phyloP scores from a whole-genome alignment of 352 stramenopile species.

The Halophytophthora polymorphica region DNA sequence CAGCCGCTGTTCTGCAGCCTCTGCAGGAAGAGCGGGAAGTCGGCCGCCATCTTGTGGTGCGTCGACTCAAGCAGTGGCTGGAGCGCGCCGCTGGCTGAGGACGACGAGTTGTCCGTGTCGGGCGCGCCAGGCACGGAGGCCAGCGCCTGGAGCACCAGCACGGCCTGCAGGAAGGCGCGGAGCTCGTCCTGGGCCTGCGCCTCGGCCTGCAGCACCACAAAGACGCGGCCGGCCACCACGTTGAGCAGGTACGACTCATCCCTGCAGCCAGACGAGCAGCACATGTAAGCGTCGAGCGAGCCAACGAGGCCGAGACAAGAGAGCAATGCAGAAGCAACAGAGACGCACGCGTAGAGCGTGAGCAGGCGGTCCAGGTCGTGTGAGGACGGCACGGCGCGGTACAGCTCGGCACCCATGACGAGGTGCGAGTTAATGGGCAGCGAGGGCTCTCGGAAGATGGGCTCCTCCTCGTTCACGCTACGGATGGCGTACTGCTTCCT shows the following conservation, averaged over 20 bases:
- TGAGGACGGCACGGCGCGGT: constrained; percentile 28
- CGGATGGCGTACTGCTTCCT: constrained; percentile 43
- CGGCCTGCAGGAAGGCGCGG: constrained; percentile 69
- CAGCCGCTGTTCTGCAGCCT: constrained; percentile 57
- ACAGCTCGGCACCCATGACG: constrained; percentile 61
- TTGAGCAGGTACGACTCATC: constrained; percentile 63
- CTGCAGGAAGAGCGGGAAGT: constrained; percentile 68
- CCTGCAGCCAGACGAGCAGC: constrained; percentile 19
- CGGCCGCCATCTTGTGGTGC: constrained; percentile 41
- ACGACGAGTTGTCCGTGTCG: constrained; percentile 10
- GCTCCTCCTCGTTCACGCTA: constrained; percentile 60
- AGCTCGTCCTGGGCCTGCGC: constrained; percentile 58
- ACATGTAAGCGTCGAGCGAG: constrained; percentile 1
- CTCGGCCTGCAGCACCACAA: constrained; percentile 55
- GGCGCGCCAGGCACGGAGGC: constrained; percentile 6
- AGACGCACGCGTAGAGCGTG: constrained; percentile 45
- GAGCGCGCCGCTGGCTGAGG: constrained; percentile 15
- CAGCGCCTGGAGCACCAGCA: constrained; percentile 50
- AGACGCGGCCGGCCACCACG: constrained; percentile 25
- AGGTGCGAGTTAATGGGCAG: constrained; percentile 44
- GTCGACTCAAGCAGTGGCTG: constrained; percentile 42
- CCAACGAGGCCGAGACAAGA: not conserved
- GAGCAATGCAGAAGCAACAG: not conserved
- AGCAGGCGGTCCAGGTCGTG: constrained; percentile 45
- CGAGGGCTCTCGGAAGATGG: constrained; percentile 47